These are phyloP conservation scores for Astrothelium macrocarpum DNA, from an alignment of 495 filamentous ascomycete species.

Conservation along the genomic window DNA sequence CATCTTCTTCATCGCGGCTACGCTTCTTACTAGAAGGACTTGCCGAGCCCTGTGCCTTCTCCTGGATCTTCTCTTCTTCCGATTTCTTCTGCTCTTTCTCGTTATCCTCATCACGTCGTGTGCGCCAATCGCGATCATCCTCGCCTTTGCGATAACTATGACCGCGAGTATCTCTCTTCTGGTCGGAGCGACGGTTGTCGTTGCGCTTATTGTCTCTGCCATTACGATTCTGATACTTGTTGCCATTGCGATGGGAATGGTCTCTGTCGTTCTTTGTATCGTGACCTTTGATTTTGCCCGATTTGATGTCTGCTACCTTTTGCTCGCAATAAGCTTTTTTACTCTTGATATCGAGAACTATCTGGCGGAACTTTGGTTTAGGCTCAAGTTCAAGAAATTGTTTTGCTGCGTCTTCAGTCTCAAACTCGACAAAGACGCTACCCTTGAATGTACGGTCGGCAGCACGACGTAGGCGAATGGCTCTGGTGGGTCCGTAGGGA, in stretches of 20 bases:
- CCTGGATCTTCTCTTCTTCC: neutral
- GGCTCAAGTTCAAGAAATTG: slow-evolving; percentile 67
- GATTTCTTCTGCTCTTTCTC: neutral
- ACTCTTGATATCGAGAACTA: slow-evolving; percentile 63
- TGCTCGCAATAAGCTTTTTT: slow-evolving; percentile 79
- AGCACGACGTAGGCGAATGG: slow-evolving; percentile 81
- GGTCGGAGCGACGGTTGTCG: slow-evolving; percentile 21
- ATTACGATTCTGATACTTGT: slow-evolving; percentile 7
- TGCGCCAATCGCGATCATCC: slow-evolving; percentile 14
- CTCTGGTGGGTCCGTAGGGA: slow-evolving; percentile 64
- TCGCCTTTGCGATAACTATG: slow-evolving; percentile 25
- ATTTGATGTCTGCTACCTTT: slow-evolving; percentile 66
- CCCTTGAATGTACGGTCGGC: slow-evolving; percentile 69
- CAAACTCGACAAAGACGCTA: slow-evolving; percentile 90
- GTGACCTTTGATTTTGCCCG: slow-evolving; percentile 27
- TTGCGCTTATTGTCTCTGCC: neutral
- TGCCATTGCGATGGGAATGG: slow-evolving; percentile 8
- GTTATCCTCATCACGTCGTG: slow-evolving; percentile 11
- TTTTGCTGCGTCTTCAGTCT: slow-evolving; percentile 59
- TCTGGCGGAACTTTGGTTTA: slow-evolving; percentile 71
- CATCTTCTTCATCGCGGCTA: slow-evolving; percentile 18
- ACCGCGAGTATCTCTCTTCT: neutral
- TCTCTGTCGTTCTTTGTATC: slow-evolving; percentile 7
- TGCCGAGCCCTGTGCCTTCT: slow-evolving; percentile 5
- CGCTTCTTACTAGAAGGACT: slow-evolving; percentile 25